Percentiles rank a stretch among this genome's conserved stretches.
These are phyloP conservation scores for Schoenoplectus tabernaemontani DNA, from an alignment of 202 grass and related monocot species.

Conservation along the genomic window DNA sequence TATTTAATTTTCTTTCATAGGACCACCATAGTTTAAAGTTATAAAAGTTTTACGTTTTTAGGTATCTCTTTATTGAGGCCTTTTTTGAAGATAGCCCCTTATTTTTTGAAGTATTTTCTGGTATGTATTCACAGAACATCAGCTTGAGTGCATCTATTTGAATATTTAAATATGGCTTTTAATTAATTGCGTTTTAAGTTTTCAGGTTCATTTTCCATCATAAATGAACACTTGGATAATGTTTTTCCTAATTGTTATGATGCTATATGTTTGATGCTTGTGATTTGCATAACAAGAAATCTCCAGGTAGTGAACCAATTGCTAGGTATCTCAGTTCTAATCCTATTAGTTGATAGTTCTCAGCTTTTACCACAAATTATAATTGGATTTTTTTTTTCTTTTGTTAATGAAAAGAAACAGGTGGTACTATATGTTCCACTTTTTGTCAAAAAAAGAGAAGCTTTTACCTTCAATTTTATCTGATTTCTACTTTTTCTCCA, in stretches of 20 bases:
- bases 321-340: not conserved
- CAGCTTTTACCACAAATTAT: not conserved
- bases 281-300: slow-evolving; percentile 84
- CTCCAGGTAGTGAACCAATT: slow-evolving; percentile 46
- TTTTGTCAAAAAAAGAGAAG: not conserved
- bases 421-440: not conserved
- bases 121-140: slow-evolving; percentile 21
- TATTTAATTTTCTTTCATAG: not conserved
- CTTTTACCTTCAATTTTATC: not conserved
- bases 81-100: slow-evolving; percentile 54
- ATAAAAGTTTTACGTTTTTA: slow-evolving; percentile 8
- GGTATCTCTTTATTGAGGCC: slow-evolving; percentile 57
- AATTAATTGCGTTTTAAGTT: slow-evolving; percentile 22
- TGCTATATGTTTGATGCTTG: slow-evolving; percentile 77
- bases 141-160: slow-evolving; percentile 13
- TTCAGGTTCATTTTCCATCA: slow-evolving; percentile 77
- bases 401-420: not conserved
- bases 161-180: slow-evolving; percentile 3
- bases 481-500: slow-evolving; percentile 4
- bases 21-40: not conserved
- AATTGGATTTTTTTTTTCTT: not conserved
- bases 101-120: slow-evolving; percentile 59
- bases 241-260: slow-evolving; percentile 62
- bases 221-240: slow-evolving; percentile 63
- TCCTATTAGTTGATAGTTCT: not conserved